Evolutionary conservation across 1,284 basidiomycete species (phyloP).

Genomic region (Sporisorium graminicola): DNA sequence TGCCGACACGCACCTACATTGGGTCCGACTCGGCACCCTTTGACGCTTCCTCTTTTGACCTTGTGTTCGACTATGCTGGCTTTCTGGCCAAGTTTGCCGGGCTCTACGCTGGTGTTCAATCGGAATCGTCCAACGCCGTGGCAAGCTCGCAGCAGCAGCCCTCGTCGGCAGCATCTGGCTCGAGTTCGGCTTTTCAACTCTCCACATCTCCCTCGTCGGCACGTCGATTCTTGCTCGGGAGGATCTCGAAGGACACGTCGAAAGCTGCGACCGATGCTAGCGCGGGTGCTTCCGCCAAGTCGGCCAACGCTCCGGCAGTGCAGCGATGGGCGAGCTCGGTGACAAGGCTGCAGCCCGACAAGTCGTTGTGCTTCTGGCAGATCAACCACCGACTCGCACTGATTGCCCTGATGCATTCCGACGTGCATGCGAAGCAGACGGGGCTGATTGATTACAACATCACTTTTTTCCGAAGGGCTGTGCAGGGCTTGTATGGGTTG

Average conservation of each 20-base stretch:
- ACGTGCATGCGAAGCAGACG: conserved; percentile 81
- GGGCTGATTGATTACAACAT: conserved; percentile 94
- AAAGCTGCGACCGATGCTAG: background rate
- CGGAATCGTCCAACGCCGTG: background rate
- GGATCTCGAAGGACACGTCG: conserved; percentile 27
- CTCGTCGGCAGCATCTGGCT: background rate
- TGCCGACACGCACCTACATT: conserved; percentile 84
- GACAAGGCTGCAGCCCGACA: conserved; percentile 77
- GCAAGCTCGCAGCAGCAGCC: conserved; percentile 2
- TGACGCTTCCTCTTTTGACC: conserved; percentile 85
- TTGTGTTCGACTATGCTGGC: conserved; percentile 90
- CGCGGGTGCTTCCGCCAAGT: background rate
- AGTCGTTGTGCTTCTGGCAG: conserved; percentile 86
- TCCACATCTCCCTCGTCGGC: conserved; percentile 42
- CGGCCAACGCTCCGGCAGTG: background rate
- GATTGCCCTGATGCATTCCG: conserved; percentile 82
- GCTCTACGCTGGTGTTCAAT: conserved; percentile 75
- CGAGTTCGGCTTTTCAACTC: conserved; percentile 16
- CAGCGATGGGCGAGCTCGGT: conserved; percentile 68
- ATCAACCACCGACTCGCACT: conserved; percentile 83
- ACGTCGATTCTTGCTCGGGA: conserved; percentile 29
- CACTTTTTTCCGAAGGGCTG: conserved; percentile 79
- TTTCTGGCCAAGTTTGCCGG: conserved; percentile 87
- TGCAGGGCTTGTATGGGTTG: conserved; percentile 70
- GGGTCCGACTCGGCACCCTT: conserved; percentile 93